Evolutionary conservation across 805 yeast genomes (phyloP).

Genomic region (Lachancea sp.): DNA sequence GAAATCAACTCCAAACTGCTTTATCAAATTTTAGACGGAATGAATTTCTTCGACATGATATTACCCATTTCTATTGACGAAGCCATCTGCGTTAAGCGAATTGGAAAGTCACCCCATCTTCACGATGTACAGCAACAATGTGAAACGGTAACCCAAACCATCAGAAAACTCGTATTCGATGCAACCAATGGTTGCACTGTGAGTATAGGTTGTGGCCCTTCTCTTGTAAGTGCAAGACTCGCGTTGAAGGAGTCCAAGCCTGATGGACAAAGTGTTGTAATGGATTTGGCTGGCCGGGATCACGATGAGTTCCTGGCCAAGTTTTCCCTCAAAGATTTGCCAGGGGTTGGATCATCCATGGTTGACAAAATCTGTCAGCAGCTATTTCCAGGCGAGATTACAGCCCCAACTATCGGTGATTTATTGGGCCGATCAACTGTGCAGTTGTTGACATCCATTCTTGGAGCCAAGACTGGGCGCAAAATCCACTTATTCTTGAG

Average conservation of each 20-base stretch:
- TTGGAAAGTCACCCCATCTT: constrained; percentile 17
- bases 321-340: constrained; percentile 38
- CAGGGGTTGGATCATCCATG: constrained; percentile 52
- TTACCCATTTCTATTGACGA: constrained; percentile 91
- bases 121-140: constrained; percentile 25
- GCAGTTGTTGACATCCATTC: constrained; percentile 35
- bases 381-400: constrained; percentile 14
- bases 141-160: constrained; percentile 23
- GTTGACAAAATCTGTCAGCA: constrained; percentile 7
- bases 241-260: constrained; percentile 78
- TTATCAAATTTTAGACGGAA: constrained; percentile 46
- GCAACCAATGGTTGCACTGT: constrained; percentile 55
- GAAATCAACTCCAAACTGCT: constrained; percentile 58
- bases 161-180: constrained; percentile 38
- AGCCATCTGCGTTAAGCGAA: constrained; percentile 43
- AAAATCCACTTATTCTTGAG: constrained; percentile 53
- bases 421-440: constrained; percentile 33
- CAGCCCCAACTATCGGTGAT: constrained; percentile 32
- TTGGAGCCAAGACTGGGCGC: constrained; percentile 68
- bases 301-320: constrained; percentile 31
- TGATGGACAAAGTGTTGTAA: constrained; percentile 45
- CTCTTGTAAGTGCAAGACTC: constrained; percentile 71
- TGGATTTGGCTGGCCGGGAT: constrained; percentile 33
- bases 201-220: constrained; percentile 72
- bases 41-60: constrained; percentile 38